Evolutionary conservation across 306 rosid species (phyloP), one percentile per base, ranked within the genome.

Genomic region (Betula pendula): DNA sequence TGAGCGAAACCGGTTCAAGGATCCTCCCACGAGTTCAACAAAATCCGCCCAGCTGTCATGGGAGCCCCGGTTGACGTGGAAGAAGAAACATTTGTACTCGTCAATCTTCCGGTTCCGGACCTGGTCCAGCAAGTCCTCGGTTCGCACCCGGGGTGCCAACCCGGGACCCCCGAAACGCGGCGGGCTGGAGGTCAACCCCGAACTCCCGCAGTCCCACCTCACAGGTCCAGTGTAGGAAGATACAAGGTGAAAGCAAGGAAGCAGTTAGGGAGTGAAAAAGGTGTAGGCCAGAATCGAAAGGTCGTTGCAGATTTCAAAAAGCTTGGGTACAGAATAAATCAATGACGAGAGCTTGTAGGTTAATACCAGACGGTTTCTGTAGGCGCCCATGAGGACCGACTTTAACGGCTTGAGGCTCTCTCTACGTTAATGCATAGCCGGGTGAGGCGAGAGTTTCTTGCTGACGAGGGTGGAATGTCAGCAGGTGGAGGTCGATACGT

Each of bases 291-390:
- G 84, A 29, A 88, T 76, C 0, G 77, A 52, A 53, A 85, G 56
- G n/a, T 77, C 76, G 0, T 62, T 35, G 74, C 85, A 78, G 15
- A 43, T 66, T 7, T 88, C 87, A 6, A 88, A n/a, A 78, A 19
- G 86, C 91, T n/a, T 78, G 85, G 50, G 87, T 83, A 43, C 86
- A 83, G 29, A 85, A 88, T 11, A 85, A 8, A 75, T 88, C 91
- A 2, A 81, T 78, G 63, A 85, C 17, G 0, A 87, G 70, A 13
- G 86, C 89, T 24, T 66, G 70, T 2, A 79, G 88, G 19, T 55
- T 79, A 25, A n/a, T n/a, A n/a, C n/a, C n/a, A n/a, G n/a, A n/a
- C n/a, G n/a, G n/a, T n/a, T n/a, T n/a, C n/a, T n/a, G n/a, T n/a
- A n/a, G n/a, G n/a, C n/a, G n/a, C 77, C 14, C 31, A 50, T 2